Percentiles rank a stretch among this genome's conserved stretches.
These are phyloP conservation scores for Cryptosporidium canis DNA, from an alignment of 169 alveolate species.

Conservation along the genomic window DNA sequence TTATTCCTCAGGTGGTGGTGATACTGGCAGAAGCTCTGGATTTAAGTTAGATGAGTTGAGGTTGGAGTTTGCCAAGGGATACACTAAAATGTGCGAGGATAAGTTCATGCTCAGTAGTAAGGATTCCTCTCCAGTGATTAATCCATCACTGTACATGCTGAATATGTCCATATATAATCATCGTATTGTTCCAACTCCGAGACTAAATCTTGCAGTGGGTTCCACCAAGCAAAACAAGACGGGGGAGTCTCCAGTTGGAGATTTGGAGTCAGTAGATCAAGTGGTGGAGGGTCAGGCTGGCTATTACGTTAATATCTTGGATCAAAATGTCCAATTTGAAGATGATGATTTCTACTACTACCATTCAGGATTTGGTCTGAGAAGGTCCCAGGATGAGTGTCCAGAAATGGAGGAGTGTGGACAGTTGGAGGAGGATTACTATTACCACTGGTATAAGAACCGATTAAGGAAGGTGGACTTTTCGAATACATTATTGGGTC, in stretches of 20 bases:
- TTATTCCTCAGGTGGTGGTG: not conserved
- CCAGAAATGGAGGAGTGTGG: not conserved
- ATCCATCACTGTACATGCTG: conserved; percentile 2
- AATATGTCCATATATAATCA: conserved; percentile 11
- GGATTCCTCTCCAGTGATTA: not conserved
- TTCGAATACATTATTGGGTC: conserved; percentile 9
- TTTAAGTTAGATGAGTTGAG: not conserved
- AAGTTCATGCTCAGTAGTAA: not conserved
- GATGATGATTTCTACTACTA: not conserved
- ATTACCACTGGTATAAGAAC: conserved; percentile 6
- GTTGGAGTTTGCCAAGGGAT: not conserved
- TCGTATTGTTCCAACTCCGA: conserved; percentile 20
- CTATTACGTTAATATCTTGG: not conserved
- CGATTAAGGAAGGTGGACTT: not conserved
- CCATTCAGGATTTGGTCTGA: not conserved
- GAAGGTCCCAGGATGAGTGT: not conserved
- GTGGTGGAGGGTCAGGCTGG: not conserved
- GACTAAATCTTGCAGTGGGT: not conserved
- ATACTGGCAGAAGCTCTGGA: not conserved
- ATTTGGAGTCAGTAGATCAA: not conserved
- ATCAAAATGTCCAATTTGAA: not conserved
- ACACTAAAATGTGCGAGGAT: not conserved
- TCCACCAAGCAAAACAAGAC: too few relatives aligned
- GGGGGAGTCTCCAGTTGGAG: too few relatives aligned
- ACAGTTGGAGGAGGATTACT: conserved; percentile 1